A percentile compares a stretch with the other conserved stretches of the same genome.
Conservation (phyloP, 1,284 basidiomycete species). For the Fomitopsis schrenkii region DNA sequence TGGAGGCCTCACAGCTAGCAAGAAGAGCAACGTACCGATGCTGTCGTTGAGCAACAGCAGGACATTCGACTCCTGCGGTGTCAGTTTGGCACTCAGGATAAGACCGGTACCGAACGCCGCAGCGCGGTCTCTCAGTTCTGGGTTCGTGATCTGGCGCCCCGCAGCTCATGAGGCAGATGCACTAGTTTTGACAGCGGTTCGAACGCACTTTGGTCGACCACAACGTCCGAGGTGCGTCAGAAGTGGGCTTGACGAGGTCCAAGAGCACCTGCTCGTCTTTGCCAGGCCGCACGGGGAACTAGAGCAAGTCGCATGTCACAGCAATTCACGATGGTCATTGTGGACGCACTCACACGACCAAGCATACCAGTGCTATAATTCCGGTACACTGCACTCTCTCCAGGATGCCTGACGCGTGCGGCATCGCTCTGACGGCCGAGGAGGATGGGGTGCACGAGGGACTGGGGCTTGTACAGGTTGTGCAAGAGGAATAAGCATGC, state of each 20-base stretch:
- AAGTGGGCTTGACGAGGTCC: constrained; percentile 62
- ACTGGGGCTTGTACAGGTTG: constrained; percentile 72
- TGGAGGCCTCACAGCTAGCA: background rate
- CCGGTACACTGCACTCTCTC: constrained; percentile 75
- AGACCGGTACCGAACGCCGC: constrained; percentile 68
- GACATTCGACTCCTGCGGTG: constrained; percentile 61
- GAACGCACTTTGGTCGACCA: constrained; percentile 68
- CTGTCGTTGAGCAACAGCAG: constrained; percentile 71
- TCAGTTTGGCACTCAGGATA: constrained; percentile 51
- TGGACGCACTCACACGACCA: constrained; percentile 54
- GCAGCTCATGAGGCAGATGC: background rate
- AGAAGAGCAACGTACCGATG: constrained; percentile 44
- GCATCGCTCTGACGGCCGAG: constrained; percentile 81
- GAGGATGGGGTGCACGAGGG: constrained; percentile 78
- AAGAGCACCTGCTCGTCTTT: constrained; percentile 65
- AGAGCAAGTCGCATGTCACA: constrained; percentile 3
- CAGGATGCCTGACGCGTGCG: constrained; percentile 67
- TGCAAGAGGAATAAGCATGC: constrained; percentile 71
- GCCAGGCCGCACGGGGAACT: constrained; percentile 70
- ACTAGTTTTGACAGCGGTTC: background rate
- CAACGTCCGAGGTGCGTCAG: constrained; percentile 63
- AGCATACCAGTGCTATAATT: constrained; percentile 79
- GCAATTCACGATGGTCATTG: background rate
- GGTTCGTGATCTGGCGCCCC: constrained; percentile 58
- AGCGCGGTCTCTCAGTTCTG: constrained; percentile 58